Percentiles rank a stretch among this genome's conserved stretches.
Evolutionary conservation across 148 eudicot species (phyloP).

Genomic region (Gaultheria prostrata): DNA sequence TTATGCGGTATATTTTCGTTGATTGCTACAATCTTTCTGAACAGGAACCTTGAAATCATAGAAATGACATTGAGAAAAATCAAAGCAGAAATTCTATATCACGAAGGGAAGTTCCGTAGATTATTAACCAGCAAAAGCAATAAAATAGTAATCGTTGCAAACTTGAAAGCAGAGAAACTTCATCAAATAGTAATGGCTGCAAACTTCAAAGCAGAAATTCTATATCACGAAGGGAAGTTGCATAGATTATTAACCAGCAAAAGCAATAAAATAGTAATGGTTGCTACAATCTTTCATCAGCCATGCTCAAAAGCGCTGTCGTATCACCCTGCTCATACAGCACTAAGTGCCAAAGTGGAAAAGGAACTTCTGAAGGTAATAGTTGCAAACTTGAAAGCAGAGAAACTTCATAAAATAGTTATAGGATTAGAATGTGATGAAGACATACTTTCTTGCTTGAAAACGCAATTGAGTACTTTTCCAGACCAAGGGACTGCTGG

Average conservation of each 20-base stretch:
- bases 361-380: neutral
- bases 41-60: neutral
- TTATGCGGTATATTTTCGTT: neutral
- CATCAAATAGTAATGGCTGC: too few species aligned
- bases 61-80: neutral
- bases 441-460: constrained; percentile 58
- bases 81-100: neutral
- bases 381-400: neutral
- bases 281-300: constrained; percentile 52
- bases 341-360: neutral
- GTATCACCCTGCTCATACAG: constrained; percentile 49
- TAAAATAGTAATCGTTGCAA: too few species aligned
- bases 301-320: constrained; percentile 59
- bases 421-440: neutral
- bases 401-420: neutral
- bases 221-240: constrained; percentile 2
- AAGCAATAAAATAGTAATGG: constrained; percentile 46
- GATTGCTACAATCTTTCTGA: neutral
- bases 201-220: too few species aligned
- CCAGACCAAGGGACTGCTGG: constrained; percentile 59
- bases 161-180: too few species aligned
- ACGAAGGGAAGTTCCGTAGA: neutral
- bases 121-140: constrained; percentile 1
- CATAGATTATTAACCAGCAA: neutral
- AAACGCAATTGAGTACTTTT: constrained; percentile 50